phyloP scores from a whole-genome alignment of 495 filamentous ascomycete species.

The Neurospora tetraspora region DNA sequence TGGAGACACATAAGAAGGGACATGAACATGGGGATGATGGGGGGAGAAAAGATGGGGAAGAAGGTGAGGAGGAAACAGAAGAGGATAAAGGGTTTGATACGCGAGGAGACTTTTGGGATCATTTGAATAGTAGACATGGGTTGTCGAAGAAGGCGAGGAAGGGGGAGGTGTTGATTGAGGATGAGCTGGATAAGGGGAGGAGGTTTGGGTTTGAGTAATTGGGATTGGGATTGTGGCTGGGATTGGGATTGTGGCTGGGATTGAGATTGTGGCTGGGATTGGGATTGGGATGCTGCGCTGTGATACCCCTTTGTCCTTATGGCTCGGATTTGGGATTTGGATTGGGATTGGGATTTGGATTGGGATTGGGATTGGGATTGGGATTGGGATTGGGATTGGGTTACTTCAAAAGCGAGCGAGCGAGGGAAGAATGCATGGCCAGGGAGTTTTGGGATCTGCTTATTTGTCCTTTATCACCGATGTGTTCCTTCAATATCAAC shows the following conservation, averaged over 20 bases:
- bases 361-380: too few relatives aligned
- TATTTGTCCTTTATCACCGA: background rate
- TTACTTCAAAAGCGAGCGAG: background rate
- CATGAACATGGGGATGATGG: background rate
- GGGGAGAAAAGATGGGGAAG: too few relatives aligned
- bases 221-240: too few relatives aligned
- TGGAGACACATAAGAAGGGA: background rate
- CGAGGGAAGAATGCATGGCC: background rate
- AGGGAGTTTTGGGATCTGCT: background rate
- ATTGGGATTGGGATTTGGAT: too few relatives aligned
- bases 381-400: too few relatives aligned
- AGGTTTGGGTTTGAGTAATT: slow-evolving; percentile 13
- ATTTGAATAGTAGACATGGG: slow-evolving; percentile 14
- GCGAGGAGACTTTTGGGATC: slow-evolving; percentile 20
- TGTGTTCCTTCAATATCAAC: background rate
- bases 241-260: too few relatives aligned
- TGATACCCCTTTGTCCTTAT: background rate
- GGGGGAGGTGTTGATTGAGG: slow-evolving; percentile 13
- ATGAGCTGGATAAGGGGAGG: slow-evolving; percentile 18
- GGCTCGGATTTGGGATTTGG: background rate
- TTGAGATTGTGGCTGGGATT: too few relatives aligned
- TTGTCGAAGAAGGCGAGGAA: slow-evolving; percentile 9
- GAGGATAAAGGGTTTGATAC: slow-evolving; percentile 7
- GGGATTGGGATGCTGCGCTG: too few relatives aligned
- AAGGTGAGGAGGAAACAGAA: background rate